Conservation (phyloP, 2,329 filamentous ascomycete genomes). For the Fusarium concolor region DNA sequence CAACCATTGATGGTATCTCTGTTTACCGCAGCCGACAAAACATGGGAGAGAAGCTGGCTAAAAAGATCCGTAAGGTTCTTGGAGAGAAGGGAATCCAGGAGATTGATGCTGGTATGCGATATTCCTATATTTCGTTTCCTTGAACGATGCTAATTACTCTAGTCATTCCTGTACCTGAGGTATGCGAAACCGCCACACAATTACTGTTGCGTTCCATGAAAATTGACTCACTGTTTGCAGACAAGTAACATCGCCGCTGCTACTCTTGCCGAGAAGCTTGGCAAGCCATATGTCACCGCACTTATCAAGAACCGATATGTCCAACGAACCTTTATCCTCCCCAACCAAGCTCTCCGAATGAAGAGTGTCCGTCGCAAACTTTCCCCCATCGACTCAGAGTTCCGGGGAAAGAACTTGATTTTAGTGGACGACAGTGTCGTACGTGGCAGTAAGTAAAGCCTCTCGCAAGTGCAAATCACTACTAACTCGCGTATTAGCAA, state of each 20-base stretch:
- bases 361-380: slow-evolving; percentile 92
- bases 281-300: slow-evolving; percentile 81
- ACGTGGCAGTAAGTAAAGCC: slow-evolving; percentile 63
- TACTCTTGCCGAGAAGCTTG: slow-evolving; percentile 77
- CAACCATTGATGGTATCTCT: slow-evolving; percentile 86
- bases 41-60: slow-evolving; percentile 86
- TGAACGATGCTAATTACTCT: slow-evolving; percentile 13
- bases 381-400: slow-evolving; percentile 87
- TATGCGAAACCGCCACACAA: slow-evolving; percentile 18
- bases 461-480: neutral
- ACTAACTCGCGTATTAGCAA: slow-evolving; percentile 45
- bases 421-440: slow-evolving; percentile 93
- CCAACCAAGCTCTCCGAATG: slow-evolving; percentile 81
- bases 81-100: slow-evolving; percentile 76
- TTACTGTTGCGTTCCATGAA: neutral
- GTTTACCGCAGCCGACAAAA: slow-evolving; percentile 85
- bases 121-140: neutral
- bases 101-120: slow-evolving; percentile 71
- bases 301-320: slow-evolving; percentile 94
- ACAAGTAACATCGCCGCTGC: slow-evolving; percentile 86
- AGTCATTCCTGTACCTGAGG: slow-evolving; percentile 64
- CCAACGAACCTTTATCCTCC: slow-evolving; percentile 82
- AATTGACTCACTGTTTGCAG: slow-evolving; percentile 51
- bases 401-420: slow-evolving; percentile 81
- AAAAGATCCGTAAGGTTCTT: slow-evolving; percentile 75